Evolutionary conservation across 2,329 filamentous ascomycete species (phyloP).

Genomic region (Exserohilum turcica): DNA sequence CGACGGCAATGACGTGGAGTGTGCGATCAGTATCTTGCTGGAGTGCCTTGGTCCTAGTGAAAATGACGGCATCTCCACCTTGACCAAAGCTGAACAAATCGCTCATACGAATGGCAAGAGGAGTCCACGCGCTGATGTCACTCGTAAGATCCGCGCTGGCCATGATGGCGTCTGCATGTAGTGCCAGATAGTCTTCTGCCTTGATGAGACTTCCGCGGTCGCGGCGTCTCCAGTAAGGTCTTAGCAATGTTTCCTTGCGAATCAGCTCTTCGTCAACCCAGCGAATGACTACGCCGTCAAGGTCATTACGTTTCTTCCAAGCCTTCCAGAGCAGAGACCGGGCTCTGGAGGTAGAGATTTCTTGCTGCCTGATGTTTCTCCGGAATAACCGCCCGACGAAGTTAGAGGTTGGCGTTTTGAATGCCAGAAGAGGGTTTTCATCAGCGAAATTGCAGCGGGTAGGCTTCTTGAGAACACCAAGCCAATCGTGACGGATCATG

Average conservation of each 20-base stretch:
- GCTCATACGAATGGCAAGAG: constrained; percentile 57
- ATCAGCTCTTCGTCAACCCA: constrained; percentile 50
- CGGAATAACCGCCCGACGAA: constrained; percentile 44
- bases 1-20: constrained; percentile 50
- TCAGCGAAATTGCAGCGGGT: constrained; percentile 48
- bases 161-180: constrained; percentile 57
- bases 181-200: constrained; percentile 47
- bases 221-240: constrained; percentile 47
- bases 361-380: constrained; percentile 47
- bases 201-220: constrained; percentile 45
- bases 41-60: constrained; percentile 56
- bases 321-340: constrained; percentile 49
- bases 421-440: constrained; percentile 60
- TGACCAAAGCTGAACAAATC: constrained; percentile 59
- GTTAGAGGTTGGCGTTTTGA: constrained; percentile 46
- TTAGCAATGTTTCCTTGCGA: constrained; percentile 42
- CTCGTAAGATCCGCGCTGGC: constrained; percentile 59
- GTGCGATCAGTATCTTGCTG: constrained; percentile 50
- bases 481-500: constrained; percentile 58
- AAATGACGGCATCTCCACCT: constrained; percentile 59
- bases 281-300: constrained; percentile 48
- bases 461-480: constrained; percentile 48
- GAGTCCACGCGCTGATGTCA: constrained; percentile 59
- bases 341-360: constrained; percentile 46
- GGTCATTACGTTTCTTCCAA: constrained; percentile 48